Conservation (phyloP, 2,329 filamentous ascomycete species). For the Penicillium polonicum region DNA sequence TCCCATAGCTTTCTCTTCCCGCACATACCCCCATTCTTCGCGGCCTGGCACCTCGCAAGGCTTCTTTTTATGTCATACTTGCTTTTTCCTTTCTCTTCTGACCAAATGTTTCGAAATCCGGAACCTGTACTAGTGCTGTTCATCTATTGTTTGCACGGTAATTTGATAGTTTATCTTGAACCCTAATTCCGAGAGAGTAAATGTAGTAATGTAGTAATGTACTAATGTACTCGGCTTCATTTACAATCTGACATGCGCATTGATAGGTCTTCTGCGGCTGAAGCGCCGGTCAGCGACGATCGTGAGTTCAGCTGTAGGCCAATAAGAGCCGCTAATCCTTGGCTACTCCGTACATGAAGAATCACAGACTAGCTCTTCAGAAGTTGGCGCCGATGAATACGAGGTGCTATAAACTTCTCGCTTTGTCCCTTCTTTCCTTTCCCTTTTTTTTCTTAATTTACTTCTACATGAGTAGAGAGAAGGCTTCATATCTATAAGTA, state of each 20-base stretch:
- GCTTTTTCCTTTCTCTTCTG: conserved; percentile 5
- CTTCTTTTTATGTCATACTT: conserved; percentile 12
- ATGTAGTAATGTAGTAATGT: neutral
- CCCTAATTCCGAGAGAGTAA: neutral
- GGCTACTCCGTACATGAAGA: neutral
- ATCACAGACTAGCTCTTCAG: neutral
- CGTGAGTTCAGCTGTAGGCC: neutral
- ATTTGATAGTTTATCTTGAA: conserved; percentile 2
- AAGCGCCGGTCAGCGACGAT: conserved; percentile 2
- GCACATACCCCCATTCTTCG: conserved; percentile 27
- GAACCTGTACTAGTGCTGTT: conserved; percentile 7
- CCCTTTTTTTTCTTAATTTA: neutral
- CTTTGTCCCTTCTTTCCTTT: neutral
- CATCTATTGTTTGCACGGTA: conserved; percentile 5
- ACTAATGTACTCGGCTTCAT: neutral
- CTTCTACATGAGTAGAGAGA: neutral
- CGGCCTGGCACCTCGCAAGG: conserved; percentile 15
- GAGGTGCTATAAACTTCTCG: neutral
- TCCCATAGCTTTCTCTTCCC: conserved; percentile 24
- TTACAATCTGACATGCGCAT: neutral
- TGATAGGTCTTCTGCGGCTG: neutral
- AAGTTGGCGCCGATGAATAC: neutral
- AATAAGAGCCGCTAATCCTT: conserved; percentile 6
- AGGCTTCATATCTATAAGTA: neutral
- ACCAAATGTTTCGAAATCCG: conserved; percentile 5